These are phyloP conservation scores for Ogataea siamensis DNA, from an alignment of 805 yeast genomes.

Conservation along the genomic window DNA sequence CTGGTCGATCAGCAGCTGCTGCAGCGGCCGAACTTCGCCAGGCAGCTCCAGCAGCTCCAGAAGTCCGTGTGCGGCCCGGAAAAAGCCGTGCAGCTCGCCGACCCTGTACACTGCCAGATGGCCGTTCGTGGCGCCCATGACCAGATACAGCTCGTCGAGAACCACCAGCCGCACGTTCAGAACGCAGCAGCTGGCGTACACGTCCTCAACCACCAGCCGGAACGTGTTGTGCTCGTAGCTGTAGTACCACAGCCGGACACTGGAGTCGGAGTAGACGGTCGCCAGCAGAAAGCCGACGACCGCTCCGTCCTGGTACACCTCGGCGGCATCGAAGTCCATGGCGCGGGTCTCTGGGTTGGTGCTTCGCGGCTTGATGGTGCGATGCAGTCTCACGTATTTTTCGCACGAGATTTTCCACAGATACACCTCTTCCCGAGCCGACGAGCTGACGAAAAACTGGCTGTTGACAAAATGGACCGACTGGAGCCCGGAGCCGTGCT, in stretches of 20 bases:
- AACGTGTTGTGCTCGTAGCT: constrained; percentile 39
- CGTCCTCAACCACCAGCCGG: constrained; percentile 42
- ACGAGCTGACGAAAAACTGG: constrained; percentile 49
- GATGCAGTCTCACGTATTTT: constrained; percentile 43
- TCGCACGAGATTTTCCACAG: constrained; percentile 62
- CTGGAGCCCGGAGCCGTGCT: constrained; percentile 89
- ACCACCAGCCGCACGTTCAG: constrained; percentile 52
- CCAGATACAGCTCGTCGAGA: constrained; percentile 34
- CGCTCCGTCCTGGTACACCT: constrained; percentile 27
- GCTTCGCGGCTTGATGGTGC: constrained; percentile 52
- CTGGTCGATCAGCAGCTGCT: constrained; percentile 37
- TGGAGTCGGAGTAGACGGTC: constrained; percentile 84
- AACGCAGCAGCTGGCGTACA: constrained; percentile 75
- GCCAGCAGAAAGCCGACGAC: constrained; percentile 50
- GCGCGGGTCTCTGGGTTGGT: constrained; percentile 80
- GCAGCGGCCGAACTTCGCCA: background rate
- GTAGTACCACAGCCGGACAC: constrained; percentile 63
- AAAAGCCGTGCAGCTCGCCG: constrained; percentile 23
- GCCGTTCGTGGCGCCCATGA: constrained; percentile 84
- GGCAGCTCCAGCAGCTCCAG: background rate
- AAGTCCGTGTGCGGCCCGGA: constrained; percentile 5
- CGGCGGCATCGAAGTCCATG: constrained; percentile 72
- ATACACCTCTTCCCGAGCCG: constrained; percentile 86
- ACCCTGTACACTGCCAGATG: constrained; percentile 61
- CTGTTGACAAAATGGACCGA: constrained; percentile 60